phyloP scores from a whole-genome alignment of 768 basidiomycete species.

The Agrocybe pediades region DNA sequence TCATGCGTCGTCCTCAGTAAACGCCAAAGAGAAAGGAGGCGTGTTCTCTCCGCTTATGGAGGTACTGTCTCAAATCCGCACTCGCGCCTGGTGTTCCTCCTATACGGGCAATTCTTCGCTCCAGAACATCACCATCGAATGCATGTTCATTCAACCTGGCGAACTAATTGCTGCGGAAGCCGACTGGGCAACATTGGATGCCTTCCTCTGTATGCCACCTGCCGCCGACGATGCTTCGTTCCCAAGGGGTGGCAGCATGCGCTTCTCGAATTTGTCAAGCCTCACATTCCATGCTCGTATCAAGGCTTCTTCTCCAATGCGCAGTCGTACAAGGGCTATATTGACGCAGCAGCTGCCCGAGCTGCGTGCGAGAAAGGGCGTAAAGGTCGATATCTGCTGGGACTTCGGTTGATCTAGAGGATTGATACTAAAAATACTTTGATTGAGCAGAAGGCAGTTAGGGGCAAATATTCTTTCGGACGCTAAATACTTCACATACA shows the following conservation, averaged over 20 bases:
- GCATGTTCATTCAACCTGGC: conserved; percentile 19
- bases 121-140: conserved; percentile 17
- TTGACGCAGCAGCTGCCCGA: conserved; percentile 17
- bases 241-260: no score
- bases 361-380: conserved; percentile 14
- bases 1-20: no score
- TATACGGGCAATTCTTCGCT: no score
- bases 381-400: no score
- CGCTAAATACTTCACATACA: no score
- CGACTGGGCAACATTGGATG: conserved; percentile 20
- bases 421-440: no score
- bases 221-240: no score
- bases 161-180: conserved; percentile 18
- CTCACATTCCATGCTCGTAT: conserved; percentile 16
- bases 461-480: no score
- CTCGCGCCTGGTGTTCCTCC: no score
- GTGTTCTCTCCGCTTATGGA: conserved; percentile 17
- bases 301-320: conserved; percentile 2
- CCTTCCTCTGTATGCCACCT: conserved; percentile 1
- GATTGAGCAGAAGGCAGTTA: no score
- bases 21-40: conserved; percentile 8
- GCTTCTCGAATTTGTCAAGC: conserved; percentile 11
- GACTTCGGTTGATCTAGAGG: no score
- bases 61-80: conserved; percentile 13
- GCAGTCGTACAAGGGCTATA: conserved; percentile 9